Percentiles rank a stretch among this genome's conserved stretches.
phyloP scores from a whole-genome alignment of 768 basidiomycete genomes.

The Suillus alpinus region DNA sequence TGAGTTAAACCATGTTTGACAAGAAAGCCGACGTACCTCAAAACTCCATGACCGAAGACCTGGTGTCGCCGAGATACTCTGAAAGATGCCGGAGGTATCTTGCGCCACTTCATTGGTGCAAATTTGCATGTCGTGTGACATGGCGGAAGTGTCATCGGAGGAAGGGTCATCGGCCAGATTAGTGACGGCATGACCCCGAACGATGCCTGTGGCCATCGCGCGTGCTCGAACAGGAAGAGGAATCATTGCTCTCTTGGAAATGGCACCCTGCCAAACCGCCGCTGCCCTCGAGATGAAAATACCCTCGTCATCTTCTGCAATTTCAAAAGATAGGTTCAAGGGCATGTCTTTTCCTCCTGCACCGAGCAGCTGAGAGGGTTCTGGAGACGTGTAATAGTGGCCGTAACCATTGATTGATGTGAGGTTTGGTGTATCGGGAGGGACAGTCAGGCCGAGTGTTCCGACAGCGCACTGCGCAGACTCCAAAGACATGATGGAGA shows the following conservation, averaged over 20 bases:
- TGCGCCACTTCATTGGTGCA: slow-evolving; percentile 1
- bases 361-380: background rate
- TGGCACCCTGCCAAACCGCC: background rate
- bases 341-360: background rate
- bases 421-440: background rate
- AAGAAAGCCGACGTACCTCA: slow-evolving; percentile 6
- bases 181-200: background rate
- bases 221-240: slow-evolving; percentile 1
- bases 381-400: slow-evolving; percentile 4
- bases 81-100: background rate
- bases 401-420: background rate
- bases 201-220: background rate
- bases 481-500: background rate
- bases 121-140: background rate
- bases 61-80: slow-evolving; percentile 21
- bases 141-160: background rate
- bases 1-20: background rate
- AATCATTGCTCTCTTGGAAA: slow-evolving; percentile 1
- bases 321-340: background rate
- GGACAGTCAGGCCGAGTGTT: background rate
- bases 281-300: slow-evolving; percentile 1
- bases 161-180: background rate
- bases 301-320: slow-evolving; percentile 2
- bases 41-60: slow-evolving; percentile 19
- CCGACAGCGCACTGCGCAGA: background rate